A percentile compares a stretch with the other conserved stretches of the same genome.
Conservation (phyloP, 2,329 filamentous ascomycete genomes). For the Teratosphaeria destructans region DNA sequence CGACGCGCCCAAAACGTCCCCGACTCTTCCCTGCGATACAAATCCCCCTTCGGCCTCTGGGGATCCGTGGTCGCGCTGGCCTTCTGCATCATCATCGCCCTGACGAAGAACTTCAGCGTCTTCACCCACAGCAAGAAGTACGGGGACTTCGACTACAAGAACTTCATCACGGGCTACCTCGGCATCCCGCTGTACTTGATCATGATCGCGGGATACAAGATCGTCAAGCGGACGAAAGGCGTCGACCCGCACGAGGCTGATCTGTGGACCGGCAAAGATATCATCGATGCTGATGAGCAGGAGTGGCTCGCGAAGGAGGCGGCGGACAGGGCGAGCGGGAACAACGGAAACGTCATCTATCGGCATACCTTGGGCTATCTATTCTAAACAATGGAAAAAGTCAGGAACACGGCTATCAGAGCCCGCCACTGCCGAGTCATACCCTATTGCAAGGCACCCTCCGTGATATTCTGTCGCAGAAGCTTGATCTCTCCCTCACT, state of each 20-base stretch:
- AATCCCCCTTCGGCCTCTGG: constrained; percentile 58
- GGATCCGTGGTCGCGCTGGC: constrained; percentile 59
- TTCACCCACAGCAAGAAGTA: constrained; percentile 38
- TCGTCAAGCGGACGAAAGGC: constrained; percentile 49
- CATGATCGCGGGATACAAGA: constrained; percentile 52
- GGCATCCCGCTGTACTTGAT: constrained; percentile 56
- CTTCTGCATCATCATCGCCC: constrained; percentile 61
- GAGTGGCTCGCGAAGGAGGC: constrained; percentile 22
- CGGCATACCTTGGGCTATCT: constrained; percentile 18
- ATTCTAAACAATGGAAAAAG: constrained; percentile 11
- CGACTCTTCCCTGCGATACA: constrained; percentile 39
- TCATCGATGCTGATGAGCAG: constrained; percentile 48
- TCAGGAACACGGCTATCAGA: not conserved
- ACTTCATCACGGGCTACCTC: constrained; percentile 45
- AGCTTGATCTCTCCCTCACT: constrained; percentile 44
- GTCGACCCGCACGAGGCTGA: constrained; percentile 47
- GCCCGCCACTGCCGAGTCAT: not conserved
- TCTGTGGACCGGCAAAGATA: constrained; percentile 48
- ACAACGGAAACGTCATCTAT: constrained; percentile 12
- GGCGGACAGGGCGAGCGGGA: constrained; percentile 16
- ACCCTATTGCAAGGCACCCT: constrained; percentile 4
- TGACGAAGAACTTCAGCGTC: constrained; percentile 75
- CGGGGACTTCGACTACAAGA: constrained; percentile 58
- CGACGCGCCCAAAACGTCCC: constrained; percentile 34
- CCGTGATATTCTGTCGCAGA: constrained; percentile 40